Evolutionary conservation across 2,329 filamentous ascomycete genomes (phyloP).

Genomic region (Aureobasidium mangrovei): DNA sequence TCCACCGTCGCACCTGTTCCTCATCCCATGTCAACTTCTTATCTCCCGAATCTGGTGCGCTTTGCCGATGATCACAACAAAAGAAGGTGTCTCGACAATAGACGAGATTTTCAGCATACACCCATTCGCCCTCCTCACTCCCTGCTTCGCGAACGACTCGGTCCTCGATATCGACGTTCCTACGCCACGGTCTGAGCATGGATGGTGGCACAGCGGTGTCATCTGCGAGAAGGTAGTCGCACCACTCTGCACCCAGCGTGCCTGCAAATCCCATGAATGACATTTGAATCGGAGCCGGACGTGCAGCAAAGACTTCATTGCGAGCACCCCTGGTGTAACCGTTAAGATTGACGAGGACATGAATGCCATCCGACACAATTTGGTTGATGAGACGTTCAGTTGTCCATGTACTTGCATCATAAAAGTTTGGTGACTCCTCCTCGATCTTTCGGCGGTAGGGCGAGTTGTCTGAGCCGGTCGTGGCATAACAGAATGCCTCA

Average conservation of each 20-base stretch:
- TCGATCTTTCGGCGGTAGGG: constrained; percentile 88
- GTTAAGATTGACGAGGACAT: constrained; percentile 95
- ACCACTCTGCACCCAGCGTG: constrained; percentile 94
- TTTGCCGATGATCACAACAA: constrained; percentile 94
- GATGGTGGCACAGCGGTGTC: constrained; percentile 72
- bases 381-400: constrained; percentile 76
- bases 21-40: constrained; percentile 67
- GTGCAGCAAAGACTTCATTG: constrained; percentile 93
- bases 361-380: constrained; percentile 79
- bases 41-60: constrained; percentile 64
- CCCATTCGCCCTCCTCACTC: constrained; percentile 57
- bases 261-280: constrained; percentile 99
- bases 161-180: constrained; percentile 67
- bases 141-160: constrained; percentile 54
- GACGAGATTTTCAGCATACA: constrained; percentile 95
- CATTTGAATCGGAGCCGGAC: constrained; percentile 95
- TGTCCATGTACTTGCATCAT: constrained; percentile 79
- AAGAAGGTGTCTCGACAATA: constrained; percentile 95
- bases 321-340: constrained; percentile 94
- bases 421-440: constrained; percentile 80
- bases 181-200: constrained; percentile 70
- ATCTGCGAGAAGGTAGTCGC: constrained; percentile 91
- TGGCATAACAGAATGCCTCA: constrained; percentile 90
- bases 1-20: constrained; percentile 75
- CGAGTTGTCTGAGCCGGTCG: constrained; percentile 82